Base-by-base conservation (phyloP, 1,284 basidiomycete species). In the Cryptococcus neoformans region DNA sequence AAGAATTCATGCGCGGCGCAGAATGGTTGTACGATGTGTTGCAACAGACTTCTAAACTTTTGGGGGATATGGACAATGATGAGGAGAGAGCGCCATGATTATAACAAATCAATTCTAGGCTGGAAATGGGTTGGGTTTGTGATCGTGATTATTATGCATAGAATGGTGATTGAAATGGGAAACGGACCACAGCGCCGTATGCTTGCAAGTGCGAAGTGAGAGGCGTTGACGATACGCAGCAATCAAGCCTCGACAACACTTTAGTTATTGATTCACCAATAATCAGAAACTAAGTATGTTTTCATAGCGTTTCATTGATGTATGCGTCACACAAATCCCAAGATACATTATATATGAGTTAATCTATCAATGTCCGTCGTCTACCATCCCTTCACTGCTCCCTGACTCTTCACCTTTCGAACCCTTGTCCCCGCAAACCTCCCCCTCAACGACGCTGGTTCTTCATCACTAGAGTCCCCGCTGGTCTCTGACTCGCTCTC, bases 381-480 rank as follows among this genome's bases (percentile, higher is more conserved):
- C 38, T 36, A 55, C 36, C 41, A 44, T 37, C 47, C 55, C 55
- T 52, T 28, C 35, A 50, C 36, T 7, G 36, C 10, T 40, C 39
- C n/a, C 35, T n/a, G 28, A 4, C 21, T 38, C 37, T 45, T 53
- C 41, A 39, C 53, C 49, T 42, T 53, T 38, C 49, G 51, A 14
- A 41, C 40, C 21, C 37, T 41, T 21, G 21, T 47, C 41, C 61
- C 54, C 21, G 64, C 62, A 46, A 61, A 60, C 36, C 64, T 49
- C 10, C 49, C 57, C 41, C 55, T 57, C n/a, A 59, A 14, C 0
- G 36, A 54, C 1, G 45, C 55, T 5, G 58, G 60, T 9, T 64
- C 62, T 17, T 65, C 59, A 36, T 62, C 63, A 47, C 56, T 60
- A 16, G 56, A 55, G 17, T 57, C 57, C 7, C 44, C 54, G 10